A percentile compares a stretch with the other conserved stretches of the same genome.
Evolutionary conservation across 1,284 basidiomycete species (phyloP).

Genomic region (Ganoderma boninense): DNA sequence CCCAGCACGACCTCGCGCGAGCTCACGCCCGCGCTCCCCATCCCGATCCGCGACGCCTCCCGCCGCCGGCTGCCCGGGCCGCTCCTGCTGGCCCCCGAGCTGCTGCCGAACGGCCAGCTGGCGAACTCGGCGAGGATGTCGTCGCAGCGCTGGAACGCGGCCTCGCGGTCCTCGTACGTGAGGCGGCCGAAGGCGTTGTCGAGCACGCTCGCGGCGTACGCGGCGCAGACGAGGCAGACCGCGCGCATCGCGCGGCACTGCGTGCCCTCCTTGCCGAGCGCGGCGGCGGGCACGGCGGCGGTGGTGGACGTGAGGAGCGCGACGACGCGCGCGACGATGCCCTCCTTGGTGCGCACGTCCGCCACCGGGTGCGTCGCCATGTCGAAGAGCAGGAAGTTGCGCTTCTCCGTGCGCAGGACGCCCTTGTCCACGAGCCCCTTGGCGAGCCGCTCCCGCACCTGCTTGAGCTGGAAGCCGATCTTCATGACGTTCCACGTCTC

Average conservation of each 20-base stretch:
- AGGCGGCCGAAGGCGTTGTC: conserved; percentile 91
- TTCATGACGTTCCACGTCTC: conserved; percentile 99
- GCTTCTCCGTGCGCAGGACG: conserved; percentile 95
- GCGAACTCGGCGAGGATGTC: conserved; percentile 92
- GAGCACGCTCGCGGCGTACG: conserved; percentile 93
- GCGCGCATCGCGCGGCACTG: conserved; percentile 85
- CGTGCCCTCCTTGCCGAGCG: conserved; percentile 80
- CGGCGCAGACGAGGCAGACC: conserved; percentile 86
- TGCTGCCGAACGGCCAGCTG: conserved; percentile 82
- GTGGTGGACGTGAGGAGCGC: conserved; percentile 86
- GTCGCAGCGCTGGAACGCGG: conserved; percentile 90
- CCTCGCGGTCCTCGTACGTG: conserved; percentile 90
- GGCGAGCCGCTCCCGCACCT: conserved; percentile 95
- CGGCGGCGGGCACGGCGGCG: conserved; percentile 76
- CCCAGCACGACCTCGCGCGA: conserved; percentile 81
- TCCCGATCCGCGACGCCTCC: conserved; percentile 59
- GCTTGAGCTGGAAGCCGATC: conserved; percentile 97
- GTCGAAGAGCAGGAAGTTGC: conserved; percentile 97
- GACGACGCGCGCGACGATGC: conserved; percentile 79
- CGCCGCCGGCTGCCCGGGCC: conserved; percentile 45
- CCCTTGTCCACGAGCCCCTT: conserved; percentile 98
- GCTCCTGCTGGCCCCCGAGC: conserved; percentile 39
- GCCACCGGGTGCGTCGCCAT: conserved; percentile 98
- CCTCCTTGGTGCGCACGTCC: conserved; percentile 89
- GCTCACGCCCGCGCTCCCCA: conserved; percentile 57